These are phyloP conservation scores for Candida nemodendra DNA, from an alignment of 805 yeast species.

Conservation along the genomic window DNA sequence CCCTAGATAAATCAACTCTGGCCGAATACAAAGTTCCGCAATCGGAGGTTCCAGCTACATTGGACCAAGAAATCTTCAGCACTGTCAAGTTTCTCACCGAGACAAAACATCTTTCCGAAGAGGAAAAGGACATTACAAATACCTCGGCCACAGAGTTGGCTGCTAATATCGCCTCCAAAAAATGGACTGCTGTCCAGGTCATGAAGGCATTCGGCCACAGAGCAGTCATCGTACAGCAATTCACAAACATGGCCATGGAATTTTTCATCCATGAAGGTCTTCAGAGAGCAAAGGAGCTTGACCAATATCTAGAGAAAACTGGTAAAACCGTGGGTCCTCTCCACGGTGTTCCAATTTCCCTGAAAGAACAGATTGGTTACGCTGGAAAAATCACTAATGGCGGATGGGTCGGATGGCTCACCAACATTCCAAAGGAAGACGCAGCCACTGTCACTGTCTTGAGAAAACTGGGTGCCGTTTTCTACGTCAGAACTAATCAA, in stretches of 20 bases:
- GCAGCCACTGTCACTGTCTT: constrained; percentile 48
- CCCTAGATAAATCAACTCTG: constrained; percentile 23
- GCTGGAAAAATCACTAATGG: constrained; percentile 57
- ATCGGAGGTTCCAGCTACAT: constrained; percentile 33
- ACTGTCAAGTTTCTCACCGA: constrained; percentile 36
- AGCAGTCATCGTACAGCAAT: constrained; percentile 62
- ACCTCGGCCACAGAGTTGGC: constrained; percentile 42
- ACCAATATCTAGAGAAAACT: constrained; percentile 46
- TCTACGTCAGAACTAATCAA: constrained; percentile 63
- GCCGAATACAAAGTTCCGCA: constrained; percentile 31
- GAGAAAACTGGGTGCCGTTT: constrained; percentile 55
- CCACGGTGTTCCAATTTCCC: constrained; percentile 67
- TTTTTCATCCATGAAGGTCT: constrained; percentile 66
- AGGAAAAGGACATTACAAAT: constrained; percentile 45
- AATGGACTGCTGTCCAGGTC: constrained; percentile 49
- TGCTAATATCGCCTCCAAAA: constrained; percentile 44
- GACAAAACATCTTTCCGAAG: constrained; percentile 29
- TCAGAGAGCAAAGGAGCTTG: constrained; percentile 53
- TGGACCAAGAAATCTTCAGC: constrained; percentile 36
- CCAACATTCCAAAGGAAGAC: constrained; percentile 45
- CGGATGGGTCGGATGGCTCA: constrained; percentile 53
- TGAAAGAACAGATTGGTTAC: constrained; percentile 63
- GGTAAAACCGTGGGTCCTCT: constrained; percentile 62
- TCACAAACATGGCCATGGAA: constrained; percentile 51
- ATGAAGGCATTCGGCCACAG: constrained; percentile 63